These are phyloP conservation scores for Chaetothyriales sp. DNA, from an alignment of 2,329 filamentous ascomycete species.

Conservation along the genomic window DNA sequence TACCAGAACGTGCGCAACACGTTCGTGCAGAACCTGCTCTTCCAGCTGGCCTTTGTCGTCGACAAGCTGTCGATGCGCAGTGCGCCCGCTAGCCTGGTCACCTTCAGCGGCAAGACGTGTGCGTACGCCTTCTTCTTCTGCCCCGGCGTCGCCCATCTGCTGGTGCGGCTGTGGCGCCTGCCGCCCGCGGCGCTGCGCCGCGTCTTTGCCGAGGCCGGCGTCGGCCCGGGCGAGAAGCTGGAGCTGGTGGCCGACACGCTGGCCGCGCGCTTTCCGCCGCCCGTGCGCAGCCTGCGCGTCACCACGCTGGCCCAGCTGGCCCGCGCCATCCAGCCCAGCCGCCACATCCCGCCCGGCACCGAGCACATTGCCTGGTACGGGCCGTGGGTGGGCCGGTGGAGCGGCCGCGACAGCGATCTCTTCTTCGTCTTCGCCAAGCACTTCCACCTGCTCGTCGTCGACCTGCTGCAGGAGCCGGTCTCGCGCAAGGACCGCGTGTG, in stretches of 20 bases:
- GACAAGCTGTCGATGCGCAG: conserved; percentile 76
- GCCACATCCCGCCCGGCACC: conserved; percentile 53
- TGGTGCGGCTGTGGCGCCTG: conserved; percentile 68
- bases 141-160: conserved; percentile 68
- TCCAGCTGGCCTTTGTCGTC: conserved; percentile 75
- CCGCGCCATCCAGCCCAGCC: conserved; percentile 49
- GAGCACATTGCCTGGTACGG: conserved; percentile 71
- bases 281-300: conserved; percentile 48
- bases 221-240: conserved; percentile 35
- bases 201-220: conserved; percentile 54
- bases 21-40: conserved; percentile 66
- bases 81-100: conserved; percentile 56
- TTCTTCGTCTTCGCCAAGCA: conserved; percentile 88
- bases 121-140: conserved; percentile 92
- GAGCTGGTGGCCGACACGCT: conserved; percentile 50
- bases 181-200: conserved; percentile 56
- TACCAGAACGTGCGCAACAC: conserved; percentile 81
- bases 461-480: conserved; percentile 49
- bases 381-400: conserved; percentile 74
- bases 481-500: conserved; percentile 45
- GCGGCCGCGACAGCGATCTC: conserved; percentile 72
- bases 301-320: conserved; percentile 47
- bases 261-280: conserved; percentile 54
- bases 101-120: conserved; percentile 79
- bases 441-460: conserved; percentile 64